These are phyloP conservation scores for Irpex sp. DNA, from an alignment of 1,284 basidiomycete species.

Conservation along the genomic window DNA sequence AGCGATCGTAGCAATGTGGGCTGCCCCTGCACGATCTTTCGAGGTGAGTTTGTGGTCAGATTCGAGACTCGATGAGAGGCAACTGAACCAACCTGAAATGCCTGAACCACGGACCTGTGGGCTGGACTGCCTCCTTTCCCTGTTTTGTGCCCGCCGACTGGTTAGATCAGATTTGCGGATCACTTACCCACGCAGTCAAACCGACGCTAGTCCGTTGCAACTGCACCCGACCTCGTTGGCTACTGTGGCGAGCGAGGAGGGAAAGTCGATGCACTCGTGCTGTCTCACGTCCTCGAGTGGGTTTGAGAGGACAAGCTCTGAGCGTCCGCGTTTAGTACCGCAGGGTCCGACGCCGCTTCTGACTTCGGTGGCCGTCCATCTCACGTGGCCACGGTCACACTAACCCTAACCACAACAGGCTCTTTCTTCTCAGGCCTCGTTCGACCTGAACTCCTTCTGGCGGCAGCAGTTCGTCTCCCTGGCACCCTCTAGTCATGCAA, in stretches of 20 bases:
- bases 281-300: neutral
- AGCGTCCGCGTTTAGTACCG: neutral
- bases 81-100: neutral
- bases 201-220: neutral
- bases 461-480: neutral
- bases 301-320: neutral
- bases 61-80: neutral
- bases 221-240: neutral
- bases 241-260: neutral
- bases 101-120: constrained; percentile 7
- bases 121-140: constrained; percentile 3
- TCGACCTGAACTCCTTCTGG: neutral
- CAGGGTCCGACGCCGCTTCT: neutral
- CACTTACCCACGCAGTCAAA: neutral
- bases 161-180: neutral
- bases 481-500: neutral
- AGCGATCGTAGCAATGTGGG: constrained; percentile 9
- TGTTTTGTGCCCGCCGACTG: constrained; percentile 3
- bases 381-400: constrained; percentile 7
- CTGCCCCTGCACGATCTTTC: neutral
- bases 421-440: constrained; percentile 5
- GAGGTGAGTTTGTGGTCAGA: neutral
- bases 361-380: neutral
- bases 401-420: constrained; percentile 10
- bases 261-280: neutral